Percentiles rank a stretch among this genome's conserved stretches.
These are phyloP conservation scores for Leucogyrophana mollusca DNA, from an alignment of 768 basidiomycete genomes.

Conservation along the genomic window DNA sequence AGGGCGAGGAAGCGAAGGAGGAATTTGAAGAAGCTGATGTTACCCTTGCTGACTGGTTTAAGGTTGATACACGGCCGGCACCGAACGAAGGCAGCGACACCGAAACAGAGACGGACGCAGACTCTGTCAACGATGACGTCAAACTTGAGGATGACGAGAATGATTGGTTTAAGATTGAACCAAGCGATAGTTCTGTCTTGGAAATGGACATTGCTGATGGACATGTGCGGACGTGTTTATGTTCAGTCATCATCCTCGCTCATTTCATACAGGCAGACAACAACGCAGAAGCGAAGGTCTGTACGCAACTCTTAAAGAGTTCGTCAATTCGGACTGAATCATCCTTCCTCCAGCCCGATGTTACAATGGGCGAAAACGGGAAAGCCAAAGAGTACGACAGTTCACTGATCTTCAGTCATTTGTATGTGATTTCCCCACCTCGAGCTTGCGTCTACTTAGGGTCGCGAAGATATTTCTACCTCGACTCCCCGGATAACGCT, in stretches of 20 bases:
- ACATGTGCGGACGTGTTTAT: background rate
- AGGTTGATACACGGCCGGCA: conserved; percentile 40
- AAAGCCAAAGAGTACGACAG: conserved; percentile 77
- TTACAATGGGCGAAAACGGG: conserved; percentile 72
- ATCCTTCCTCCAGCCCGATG: conserved; percentile 24
- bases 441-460: conserved; percentile 2
- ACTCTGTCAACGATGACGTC: conserved; percentile 68
- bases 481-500: conserved; percentile 82
- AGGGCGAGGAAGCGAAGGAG: conserved; percentile 15
- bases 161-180: conserved; percentile 37
- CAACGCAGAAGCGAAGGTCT: background rate
- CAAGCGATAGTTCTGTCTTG: conserved; percentile 18
- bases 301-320: no score
- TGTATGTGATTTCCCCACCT: conserved; percentile 47
- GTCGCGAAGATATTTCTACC: conserved; percentile 76
- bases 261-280: background rate
- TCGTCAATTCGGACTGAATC: no score
- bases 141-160: conserved; percentile 31
- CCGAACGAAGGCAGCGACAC: conserved; percentile 34
- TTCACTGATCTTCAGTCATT: conserved; percentile 75
- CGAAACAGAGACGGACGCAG: conserved; percentile 62
- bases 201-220: conserved; percentile 5
- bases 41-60: conserved; percentile 59
- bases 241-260: background rate
- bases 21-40: conserved; percentile 44